Base-by-base conservation (phyloP, 305 asterid species). In the Andrographis paniculata region DNA sequence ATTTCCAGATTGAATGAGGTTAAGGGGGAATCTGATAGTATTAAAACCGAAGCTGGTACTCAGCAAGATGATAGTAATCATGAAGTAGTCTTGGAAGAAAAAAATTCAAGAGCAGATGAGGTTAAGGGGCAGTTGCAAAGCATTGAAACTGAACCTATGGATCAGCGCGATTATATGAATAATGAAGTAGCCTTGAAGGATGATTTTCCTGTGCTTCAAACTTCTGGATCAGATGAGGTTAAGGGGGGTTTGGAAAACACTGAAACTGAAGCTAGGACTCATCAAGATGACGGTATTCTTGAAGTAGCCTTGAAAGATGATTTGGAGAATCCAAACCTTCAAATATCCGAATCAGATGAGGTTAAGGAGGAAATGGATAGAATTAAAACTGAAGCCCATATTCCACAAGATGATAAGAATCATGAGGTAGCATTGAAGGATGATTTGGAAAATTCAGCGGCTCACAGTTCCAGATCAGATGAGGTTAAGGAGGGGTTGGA, bases 391-490 rank as follows among this genome's bases (percentile, higher is more conserved):
- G 73, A 49, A 57, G 74, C 52, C 45, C 63, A 20, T 52, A 17
- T 51, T 54, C 60, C 23, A 66, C 76, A 71, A 20, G 73, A 62
- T 62, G 77, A 71, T 35, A 66, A 47, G 42, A 56, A 43, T 48
- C 61, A 53, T 11, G 72, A 68, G 33, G 53, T 58, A 33, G 53
- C 50, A 13, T 57, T 55, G 72, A 76, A 67, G 54, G 82, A 73
- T 40, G 73, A 72, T 24, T 33, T 42, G 39, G 78, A 78, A 27
- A 60, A 55, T 45, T 73, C 66, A 41, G 67, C 75, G 36, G 73
- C 74, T 63, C 71, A 76, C 72, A 80, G 30, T 24, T 24, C 4
- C 8, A 8, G 30, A 24, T 24, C 8, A 24, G 30, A 72, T 50
- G 86, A 76, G 65, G 72, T 60, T 20, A 68, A n/a, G n/a, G n/a